phyloP scores from a whole-genome alignment of 2,329 filamentous ascomycete genomes.

The Clonostachys byssicola region DNA sequence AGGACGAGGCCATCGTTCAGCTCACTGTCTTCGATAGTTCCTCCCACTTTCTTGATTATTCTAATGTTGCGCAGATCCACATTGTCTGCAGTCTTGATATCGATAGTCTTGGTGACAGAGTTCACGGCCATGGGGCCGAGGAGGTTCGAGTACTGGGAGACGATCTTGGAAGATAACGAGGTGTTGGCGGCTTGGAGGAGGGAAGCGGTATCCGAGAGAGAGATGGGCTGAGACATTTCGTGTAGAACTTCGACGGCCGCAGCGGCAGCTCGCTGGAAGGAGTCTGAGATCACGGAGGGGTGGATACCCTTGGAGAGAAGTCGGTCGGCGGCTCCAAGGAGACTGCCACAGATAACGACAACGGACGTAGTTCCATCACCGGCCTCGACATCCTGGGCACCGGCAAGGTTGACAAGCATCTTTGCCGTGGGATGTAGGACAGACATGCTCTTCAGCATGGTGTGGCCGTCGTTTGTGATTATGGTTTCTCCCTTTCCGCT shows the following conservation, averaged over 20 bases:
- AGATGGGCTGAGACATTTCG: constrained; percentile 93
- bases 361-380: constrained; percentile 98
- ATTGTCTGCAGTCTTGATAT: constrained; percentile 91
- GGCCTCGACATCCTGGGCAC: constrained; percentile 96
- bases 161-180: constrained; percentile 96
- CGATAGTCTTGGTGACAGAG: constrained; percentile 91
- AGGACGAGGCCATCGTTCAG: constrained; percentile 93
- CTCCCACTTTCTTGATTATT: constrained; percentile 95
- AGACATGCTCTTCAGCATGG: constrained; percentile 98
- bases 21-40: constrained; percentile 97
- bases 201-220: constrained; percentile 80
- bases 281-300: constrained; percentile 94
- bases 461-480: constrained; percentile 99
- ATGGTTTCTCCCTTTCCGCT: constrained; percentile 95
- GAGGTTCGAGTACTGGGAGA: constrained; percentile 92
- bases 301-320: constrained; percentile 92
- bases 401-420: constrained; percentile 96
- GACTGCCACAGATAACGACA: constrained; percentile 93
- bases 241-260: constrained; percentile 87
- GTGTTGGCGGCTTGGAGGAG: constrained; percentile 96
- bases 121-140: constrained; percentile 98
- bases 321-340: constrained; percentile 89
- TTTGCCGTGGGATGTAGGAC: constrained; percentile 99
- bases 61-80: constrained; percentile 95
- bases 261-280: constrained; percentile 90